Conservation (phyloP, 2,329 filamentous ascomycete genomes). For the Ophiostoma himal-ulmi region DNA sequence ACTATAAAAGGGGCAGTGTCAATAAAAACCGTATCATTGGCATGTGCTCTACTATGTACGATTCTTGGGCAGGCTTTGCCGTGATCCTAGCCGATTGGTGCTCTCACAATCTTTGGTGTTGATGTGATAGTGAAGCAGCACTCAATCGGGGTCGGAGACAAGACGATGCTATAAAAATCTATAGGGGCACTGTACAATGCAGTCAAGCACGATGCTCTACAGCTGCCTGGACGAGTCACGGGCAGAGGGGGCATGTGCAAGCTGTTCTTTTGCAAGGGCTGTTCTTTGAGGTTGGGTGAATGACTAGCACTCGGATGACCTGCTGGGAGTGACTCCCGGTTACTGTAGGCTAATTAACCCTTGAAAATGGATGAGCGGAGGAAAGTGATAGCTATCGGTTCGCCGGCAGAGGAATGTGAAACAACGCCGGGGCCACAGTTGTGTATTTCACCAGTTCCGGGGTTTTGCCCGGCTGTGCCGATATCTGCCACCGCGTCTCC, state of each 20-base stretch:
- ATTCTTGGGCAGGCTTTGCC: not conserved
- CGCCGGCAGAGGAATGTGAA: no score
- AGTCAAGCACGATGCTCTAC: not conserved
- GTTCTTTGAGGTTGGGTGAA: not conserved
- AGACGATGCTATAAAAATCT: not conserved
- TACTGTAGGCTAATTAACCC: no score
- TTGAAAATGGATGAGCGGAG: no score
- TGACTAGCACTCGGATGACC: not conserved
- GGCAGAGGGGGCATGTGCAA: conserved; percentile 2
- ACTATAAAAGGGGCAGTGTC: conserved; percentile 1
- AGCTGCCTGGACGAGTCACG: not conserved
- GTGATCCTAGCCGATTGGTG: not conserved
- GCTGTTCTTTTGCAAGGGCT: not conserved
- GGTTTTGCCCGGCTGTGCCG: not conserved
- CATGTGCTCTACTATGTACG: conserved; percentile 2
- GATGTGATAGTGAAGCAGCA: not conserved
- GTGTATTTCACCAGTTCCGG: not conserved
- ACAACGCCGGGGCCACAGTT: not conserved
- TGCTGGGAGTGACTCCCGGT: not conserved
- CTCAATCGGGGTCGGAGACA: not conserved
- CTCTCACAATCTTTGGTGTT: not conserved
- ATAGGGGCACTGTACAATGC: conserved; percentile 7
- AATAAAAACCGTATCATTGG: not conserved
- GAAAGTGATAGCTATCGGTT: no score
- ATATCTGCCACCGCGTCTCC: not conserved